Percentiles rank a stretch among this genome's conserved stretches.
Conservation (phyloP, 106 monocot genomes). For the Vanilla planifolia region DNA sequence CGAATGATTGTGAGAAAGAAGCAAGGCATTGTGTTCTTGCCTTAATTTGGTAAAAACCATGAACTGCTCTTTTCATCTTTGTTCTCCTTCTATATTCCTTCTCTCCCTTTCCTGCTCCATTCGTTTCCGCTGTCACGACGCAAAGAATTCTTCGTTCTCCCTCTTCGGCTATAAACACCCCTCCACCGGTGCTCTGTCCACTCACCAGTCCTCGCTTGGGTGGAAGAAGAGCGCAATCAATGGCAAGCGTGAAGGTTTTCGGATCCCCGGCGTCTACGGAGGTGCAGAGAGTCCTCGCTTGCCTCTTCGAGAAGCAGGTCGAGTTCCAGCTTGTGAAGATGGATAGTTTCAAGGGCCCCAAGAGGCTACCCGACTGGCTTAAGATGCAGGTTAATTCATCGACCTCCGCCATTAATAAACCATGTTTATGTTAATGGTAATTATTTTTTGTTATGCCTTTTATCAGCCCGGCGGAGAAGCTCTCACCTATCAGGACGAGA, state of each 20-base stretch:
- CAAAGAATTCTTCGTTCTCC: too few species aligned
- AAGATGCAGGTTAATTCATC: conserved; percentile 37
- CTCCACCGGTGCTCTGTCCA: too few species aligned
- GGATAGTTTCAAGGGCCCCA: conserved; percentile 31
- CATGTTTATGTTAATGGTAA: not conserved
- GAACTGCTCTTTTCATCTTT: too few species aligned
- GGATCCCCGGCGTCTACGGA: conserved; percentile 56
- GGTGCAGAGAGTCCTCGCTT: conserved; percentile 53
- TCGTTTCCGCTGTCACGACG: too few species aligned
- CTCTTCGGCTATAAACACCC: too few species aligned
- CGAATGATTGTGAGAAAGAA: too few species aligned
- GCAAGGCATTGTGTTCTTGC: too few species aligned
- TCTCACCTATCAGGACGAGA: conserved; percentile 36
- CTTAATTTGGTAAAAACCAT: too few species aligned
- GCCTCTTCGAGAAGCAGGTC: conserved; percentile 67
- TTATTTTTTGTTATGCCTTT: not conserved
- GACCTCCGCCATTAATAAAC: not conserved
- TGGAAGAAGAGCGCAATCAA: not conserved
- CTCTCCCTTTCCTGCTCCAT: too few species aligned
- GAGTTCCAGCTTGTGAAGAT: conserved; percentile 67
- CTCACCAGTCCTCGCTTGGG: too few species aligned
- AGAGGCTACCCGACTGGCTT: conserved; percentile 37
- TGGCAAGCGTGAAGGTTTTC: conserved; percentile 50
- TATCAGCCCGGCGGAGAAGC: conserved; percentile 42
- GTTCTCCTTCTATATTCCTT: too few species aligned